These are phyloP conservation scores for Boletus rubroflammeus DNA, from an alignment of 768 basidiomycete genomes.

Conservation along the genomic window DNA sequence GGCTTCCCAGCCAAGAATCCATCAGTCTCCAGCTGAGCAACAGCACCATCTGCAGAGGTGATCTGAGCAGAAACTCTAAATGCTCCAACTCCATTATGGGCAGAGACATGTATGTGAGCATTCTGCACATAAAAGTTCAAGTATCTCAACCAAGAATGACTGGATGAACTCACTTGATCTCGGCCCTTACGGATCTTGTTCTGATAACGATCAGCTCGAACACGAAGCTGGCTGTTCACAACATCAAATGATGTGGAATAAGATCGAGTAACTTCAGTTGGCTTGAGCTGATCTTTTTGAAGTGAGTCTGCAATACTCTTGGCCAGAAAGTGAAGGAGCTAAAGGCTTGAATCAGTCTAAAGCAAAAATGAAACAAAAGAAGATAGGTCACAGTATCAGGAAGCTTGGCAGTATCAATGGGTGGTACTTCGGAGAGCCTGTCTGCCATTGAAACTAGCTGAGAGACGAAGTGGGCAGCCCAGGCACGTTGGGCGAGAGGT, in stretches of 20 bases:
- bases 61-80: slow-evolving; percentile 25
- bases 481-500: slow-evolving; percentile 29
- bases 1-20: slow-evolving; percentile 30
- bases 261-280: slow-evolving; percentile 20
- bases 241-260: slow-evolving; percentile 16
- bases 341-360: neutral
- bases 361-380: neutral
- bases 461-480: slow-evolving; percentile 31
- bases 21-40: slow-evolving; percentile 21
- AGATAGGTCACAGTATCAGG: slow-evolving; percentile 16
- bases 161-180: slow-evolving; percentile 35
- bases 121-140: slow-evolving; percentile 10
- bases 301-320: slow-evolving; percentile 25
- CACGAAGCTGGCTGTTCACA: slow-evolving; percentile 13
- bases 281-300: slow-evolving; percentile 27
- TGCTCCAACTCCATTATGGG: slow-evolving; percentile 14
- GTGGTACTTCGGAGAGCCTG: slow-evolving; percentile 18
- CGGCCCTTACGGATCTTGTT: slow-evolving; percentile 29
- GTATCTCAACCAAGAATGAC: neutral
- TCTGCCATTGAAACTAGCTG: slow-evolving; percentile 22
- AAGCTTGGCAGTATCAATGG: slow-evolving; percentile 27
- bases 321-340: slow-evolving; percentile 28
- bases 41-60: slow-evolving; percentile 5
- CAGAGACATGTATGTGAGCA: slow-evolving; percentile 22
- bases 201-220: slow-evolving; percentile 28